Evolutionary conservation across 805 yeast species (phyloP).

Genomic region (Saccharomycopsis synnaedendra): DNA sequence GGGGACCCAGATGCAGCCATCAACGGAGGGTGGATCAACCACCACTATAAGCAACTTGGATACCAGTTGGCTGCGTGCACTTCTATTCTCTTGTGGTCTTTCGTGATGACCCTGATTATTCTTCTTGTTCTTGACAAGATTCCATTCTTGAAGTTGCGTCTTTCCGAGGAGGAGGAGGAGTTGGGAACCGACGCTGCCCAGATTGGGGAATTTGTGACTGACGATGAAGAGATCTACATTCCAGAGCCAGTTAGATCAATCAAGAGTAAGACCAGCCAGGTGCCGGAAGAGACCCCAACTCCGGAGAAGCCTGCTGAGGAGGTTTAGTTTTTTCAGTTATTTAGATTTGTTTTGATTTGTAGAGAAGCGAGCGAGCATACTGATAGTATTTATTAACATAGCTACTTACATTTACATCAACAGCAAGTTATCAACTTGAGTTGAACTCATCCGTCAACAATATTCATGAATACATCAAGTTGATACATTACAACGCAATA

Average conservation of each 20-base stretch:
- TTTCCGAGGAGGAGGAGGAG: slow-evolving; percentile 78
- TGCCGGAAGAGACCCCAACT: slow-evolving; percentile 9
- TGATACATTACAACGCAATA: too few relatives aligned
- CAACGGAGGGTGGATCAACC: slow-evolving; percentile 83
- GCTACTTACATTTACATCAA: too few relatives aligned
- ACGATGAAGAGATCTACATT: slow-evolving; percentile 49
- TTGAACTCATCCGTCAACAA: too few relatives aligned
- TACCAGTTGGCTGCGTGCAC: slow-evolving; percentile 75
- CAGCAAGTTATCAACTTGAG: too few relatives aligned
- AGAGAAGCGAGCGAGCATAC: too few relatives aligned
- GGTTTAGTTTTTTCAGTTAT: background rate
- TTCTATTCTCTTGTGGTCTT: slow-evolving; percentile 67
- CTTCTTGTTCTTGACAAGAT: slow-evolving; percentile 57
- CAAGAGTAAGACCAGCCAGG: slow-evolving; percentile 10
- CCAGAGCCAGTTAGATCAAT: slow-evolving; percentile 69
- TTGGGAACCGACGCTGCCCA: slow-evolving; percentile 82
- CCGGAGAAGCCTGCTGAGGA: slow-evolving; percentile 15
- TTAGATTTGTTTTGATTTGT: too few relatives aligned
- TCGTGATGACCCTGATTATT: slow-evolving; percentile 58
- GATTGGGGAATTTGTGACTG: slow-evolving; percentile 79
- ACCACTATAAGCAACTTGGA: slow-evolving; percentile 73
- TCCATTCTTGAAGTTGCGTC: slow-evolving; percentile 74
- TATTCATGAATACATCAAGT: too few relatives aligned
- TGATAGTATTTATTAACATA: too few relatives aligned
- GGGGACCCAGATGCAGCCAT: slow-evolving; percentile 31